phyloP scores from a whole-genome alignment of 2,329 filamentous ascomycete genomes.

The Neophaeococcomyces mojaviensis region DNA sequence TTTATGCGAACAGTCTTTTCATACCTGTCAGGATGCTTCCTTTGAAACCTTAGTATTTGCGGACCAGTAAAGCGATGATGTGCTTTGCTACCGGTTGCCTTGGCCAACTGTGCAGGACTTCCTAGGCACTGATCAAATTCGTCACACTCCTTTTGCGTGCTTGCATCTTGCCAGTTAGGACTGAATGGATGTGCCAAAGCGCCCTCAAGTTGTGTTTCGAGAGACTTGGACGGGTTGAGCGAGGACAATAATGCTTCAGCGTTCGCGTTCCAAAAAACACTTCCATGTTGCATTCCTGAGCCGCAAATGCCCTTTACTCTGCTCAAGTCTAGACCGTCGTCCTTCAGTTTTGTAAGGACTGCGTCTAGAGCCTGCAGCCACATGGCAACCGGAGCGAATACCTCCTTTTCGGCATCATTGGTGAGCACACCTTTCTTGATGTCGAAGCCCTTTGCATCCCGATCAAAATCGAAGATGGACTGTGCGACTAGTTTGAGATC shows the following conservation, averaged over 20 bases:
- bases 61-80: conserved; percentile 98
- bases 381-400: conserved; percentile 86
- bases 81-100: conserved; percentile 80
- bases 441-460: conserved; percentile 68
- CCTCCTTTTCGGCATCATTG: conserved; percentile 75
- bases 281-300: conserved; percentile 95
- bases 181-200: conserved; percentile 80
- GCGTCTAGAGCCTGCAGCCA: conserved; percentile 91
- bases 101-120: conserved; percentile 59
- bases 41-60: conserved; percentile 83
- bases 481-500: conserved; percentile 72
- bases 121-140: conserved; percentile 71
- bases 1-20: conserved; percentile 74
- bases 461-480: conserved; percentile 92
- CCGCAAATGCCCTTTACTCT: conserved; percentile 77
- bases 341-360: conserved; percentile 65
- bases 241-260: conserved; percentile 58
- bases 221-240: conserved; percentile 52
- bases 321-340: conserved; percentile 63
- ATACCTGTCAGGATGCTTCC: conserved; percentile 74
- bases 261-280: conserved; percentile 77
- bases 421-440: conserved; percentile 82
- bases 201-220: conserved; percentile 64
- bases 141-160: conserved; percentile 87
- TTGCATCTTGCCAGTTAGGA: conserved; percentile 97